Evolutionary conservation across 2,329 filamentous ascomycete genomes (phyloP).

Genomic region (Aspergillus persii): DNA sequence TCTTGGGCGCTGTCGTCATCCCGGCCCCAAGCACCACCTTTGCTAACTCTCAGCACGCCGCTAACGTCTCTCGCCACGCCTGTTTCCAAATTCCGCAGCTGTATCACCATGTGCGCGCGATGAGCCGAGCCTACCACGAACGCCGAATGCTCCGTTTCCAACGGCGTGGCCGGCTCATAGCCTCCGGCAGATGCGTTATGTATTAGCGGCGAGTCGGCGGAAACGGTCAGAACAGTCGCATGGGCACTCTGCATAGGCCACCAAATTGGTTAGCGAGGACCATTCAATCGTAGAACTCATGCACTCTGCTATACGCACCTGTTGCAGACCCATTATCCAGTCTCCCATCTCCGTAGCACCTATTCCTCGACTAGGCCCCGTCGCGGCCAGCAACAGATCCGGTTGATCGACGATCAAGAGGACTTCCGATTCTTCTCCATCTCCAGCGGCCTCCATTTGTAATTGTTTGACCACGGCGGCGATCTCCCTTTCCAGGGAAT

Average conservation of each 20-base stretch:
- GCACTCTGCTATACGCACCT: slow-evolving; percentile 50
- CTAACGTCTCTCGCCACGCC: slow-evolving; percentile 89
- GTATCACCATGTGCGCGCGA: slow-evolving; percentile 67
- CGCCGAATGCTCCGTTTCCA: slow-evolving; percentile 70
- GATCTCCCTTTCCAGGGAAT: slow-evolving; percentile 36
- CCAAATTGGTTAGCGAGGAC: background rate
- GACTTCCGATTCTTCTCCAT: slow-evolving; percentile 34
- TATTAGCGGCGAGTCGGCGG: slow-evolving; percentile 73
- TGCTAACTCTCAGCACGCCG: slow-evolving; percentile 76
- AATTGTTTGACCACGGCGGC: slow-evolving; percentile 30
- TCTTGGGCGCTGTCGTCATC: slow-evolving; percentile 25
- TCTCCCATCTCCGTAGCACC: slow-evolving; percentile 50
- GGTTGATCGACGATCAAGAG: slow-evolving; percentile 66
- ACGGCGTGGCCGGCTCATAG: slow-evolving; percentile 54
- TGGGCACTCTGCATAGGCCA: slow-evolving; percentile 54
- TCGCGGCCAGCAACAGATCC: slow-evolving; percentile 63
- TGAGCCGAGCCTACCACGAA: slow-evolving; percentile 73
- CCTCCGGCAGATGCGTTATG: slow-evolving; percentile 40
- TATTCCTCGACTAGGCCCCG: slow-evolving; percentile 46
- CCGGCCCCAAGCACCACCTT: slow-evolving; percentile 48
- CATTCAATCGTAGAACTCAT: background rate
- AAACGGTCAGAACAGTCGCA: slow-evolving; percentile 63
- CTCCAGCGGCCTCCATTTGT: slow-evolving; percentile 17
- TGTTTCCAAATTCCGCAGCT: slow-evolving; percentile 75
- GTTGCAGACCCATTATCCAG: slow-evolving; percentile 58